phyloP scores from a whole-genome alignment of 2,329 filamentous ascomycete species.

The Penicillium sp. region DNA sequence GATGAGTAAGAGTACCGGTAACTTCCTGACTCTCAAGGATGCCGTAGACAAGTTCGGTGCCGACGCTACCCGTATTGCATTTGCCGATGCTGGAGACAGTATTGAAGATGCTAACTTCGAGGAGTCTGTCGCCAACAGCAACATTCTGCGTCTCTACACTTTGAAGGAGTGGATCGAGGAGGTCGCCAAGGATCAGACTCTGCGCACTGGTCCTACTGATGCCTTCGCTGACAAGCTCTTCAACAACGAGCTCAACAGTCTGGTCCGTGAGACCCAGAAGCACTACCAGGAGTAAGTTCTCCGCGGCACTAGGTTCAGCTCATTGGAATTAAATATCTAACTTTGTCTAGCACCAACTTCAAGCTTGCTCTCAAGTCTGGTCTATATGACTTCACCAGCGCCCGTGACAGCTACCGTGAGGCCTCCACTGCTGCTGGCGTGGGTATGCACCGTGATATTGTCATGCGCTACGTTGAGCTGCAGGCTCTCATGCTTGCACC shows the following conservation, averaged over 20 bases:
- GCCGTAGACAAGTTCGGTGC: conserved; percentile 90
- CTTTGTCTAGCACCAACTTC: conserved; percentile 62
- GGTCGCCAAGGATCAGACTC: conserved; percentile 67
- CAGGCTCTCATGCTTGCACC: conserved; percentile 80
- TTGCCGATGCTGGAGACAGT: conserved; percentile 91
- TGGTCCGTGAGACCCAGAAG: conserved; percentile 74
- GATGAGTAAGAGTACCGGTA: conserved; percentile 97
- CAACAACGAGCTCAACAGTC: conserved; percentile 83
- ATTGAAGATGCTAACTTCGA: conserved; percentile 97
- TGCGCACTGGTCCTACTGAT: conserved; percentile 73
- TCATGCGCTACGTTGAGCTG: conserved; percentile 78
- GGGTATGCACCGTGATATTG: conserved; percentile 80
- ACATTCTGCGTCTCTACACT: conserved; percentile 79
- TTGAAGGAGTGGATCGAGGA: conserved; percentile 93
- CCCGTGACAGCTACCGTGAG: conserved; percentile 89
- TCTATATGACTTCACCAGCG: conserved; percentile 86
- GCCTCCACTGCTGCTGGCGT: conserved; percentile 72
- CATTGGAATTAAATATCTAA: conserved; percentile 13
- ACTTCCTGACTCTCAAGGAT: conserved; percentile 89
- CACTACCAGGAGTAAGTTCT: conserved; percentile 67
- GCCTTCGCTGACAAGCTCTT: conserved; percentile 86
- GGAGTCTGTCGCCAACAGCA: conserved; percentile 88
- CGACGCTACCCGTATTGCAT: conserved; percentile 84
- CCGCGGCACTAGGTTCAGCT: not conserved
- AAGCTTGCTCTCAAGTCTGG: conserved; percentile 82